A percentile compares a stretch with the other conserved stretches of the same genome.
These are phyloP conservation scores for Candida pseudoviswanathii DNA, from an alignment of 1,139 yeast genomes.

Conservation along the genomic window DNA sequence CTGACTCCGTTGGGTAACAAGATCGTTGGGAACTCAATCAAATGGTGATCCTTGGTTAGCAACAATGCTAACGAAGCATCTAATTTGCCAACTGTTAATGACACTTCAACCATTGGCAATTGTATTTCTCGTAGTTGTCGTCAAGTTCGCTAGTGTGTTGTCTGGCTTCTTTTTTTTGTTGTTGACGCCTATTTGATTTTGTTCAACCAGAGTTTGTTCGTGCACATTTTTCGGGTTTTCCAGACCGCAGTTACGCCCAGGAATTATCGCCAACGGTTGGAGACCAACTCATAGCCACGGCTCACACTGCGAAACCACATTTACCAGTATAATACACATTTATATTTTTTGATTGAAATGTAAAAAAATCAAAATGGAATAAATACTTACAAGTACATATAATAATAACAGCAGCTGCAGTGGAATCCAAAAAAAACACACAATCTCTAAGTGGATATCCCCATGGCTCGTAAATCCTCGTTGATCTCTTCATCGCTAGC, in stretches of 20 bases:
- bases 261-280: neutral
- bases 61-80: conserved; percentile 93
- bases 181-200: neutral
- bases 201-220: neutral
- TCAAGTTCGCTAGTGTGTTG: neutral
- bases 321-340: neutral
- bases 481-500: conserved; percentile 64
- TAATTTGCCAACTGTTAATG: conserved; percentile 91
- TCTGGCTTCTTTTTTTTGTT: neutral
- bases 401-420: neutral
- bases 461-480: conserved; percentile 59
- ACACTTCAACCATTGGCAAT: conserved; percentile 73
- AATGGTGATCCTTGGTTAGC: conserved; percentile 89
- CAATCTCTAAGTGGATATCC: conserved; percentile 26
- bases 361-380: neutral
- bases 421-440: neutral
- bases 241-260: neutral
- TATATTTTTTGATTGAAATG: neutral
- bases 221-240: neutral
- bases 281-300: no score
- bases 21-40: conserved; percentile 94
- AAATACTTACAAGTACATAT: neutral
- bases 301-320: no score
- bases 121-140: neutral
- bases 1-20: conserved; percentile 85